These are phyloP conservation scores for Epithemia pelagica DNA, from an alignment of 108 stramenopile species.

Conservation along the genomic window DNA sequence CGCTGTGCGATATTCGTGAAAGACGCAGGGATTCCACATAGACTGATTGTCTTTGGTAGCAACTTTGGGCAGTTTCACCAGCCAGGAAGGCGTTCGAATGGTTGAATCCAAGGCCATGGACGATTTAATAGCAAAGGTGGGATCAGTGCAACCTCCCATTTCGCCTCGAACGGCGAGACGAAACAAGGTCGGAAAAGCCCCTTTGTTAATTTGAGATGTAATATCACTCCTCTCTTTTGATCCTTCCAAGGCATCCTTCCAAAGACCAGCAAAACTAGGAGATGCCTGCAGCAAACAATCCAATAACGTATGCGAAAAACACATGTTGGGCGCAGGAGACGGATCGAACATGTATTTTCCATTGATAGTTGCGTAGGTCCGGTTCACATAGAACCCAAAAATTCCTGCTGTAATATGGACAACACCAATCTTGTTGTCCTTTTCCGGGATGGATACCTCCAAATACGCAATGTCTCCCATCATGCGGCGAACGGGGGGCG, in stretches of 20 bases:
- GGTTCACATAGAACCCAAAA: slow-evolving; percentile 88
- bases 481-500: slow-evolving; percentile 72
- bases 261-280: slow-evolving; percentile 30
- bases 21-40: slow-evolving; percentile 21
- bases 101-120: slow-evolving; percentile 52
- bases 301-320: slow-evolving; percentile 68
- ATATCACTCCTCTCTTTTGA: slow-evolving; percentile 46
- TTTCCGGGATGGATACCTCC: slow-evolving; percentile 62
- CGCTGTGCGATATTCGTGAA: slow-evolving; percentile 49
- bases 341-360: slow-evolving; percentile 66
- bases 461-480: slow-evolving; percentile 93
- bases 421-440: too few relatives aligned
- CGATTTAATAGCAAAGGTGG: slow-evolving; percentile 18
- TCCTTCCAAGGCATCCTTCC: slow-evolving; percentile 48
- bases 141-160: slow-evolving; percentile 24
- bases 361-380: slow-evolving; percentile 21
- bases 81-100: slow-evolving; percentile 63
- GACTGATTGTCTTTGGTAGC: slow-evolving; percentile 20
- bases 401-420: slow-evolving; percentile 80
- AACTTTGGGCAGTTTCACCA: slow-evolving; percentile 33
- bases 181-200: slow-evolving; percentile 33
- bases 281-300: slow-evolving; percentile 69
- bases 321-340: slow-evolving; percentile 59
- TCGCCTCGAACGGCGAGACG: slow-evolving; percentile 45
- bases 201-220: slow-evolving; percentile 23